Conservation (phyloP, 2,329 filamentous ascomycete species). For the Trichoderma sp. region DNA sequence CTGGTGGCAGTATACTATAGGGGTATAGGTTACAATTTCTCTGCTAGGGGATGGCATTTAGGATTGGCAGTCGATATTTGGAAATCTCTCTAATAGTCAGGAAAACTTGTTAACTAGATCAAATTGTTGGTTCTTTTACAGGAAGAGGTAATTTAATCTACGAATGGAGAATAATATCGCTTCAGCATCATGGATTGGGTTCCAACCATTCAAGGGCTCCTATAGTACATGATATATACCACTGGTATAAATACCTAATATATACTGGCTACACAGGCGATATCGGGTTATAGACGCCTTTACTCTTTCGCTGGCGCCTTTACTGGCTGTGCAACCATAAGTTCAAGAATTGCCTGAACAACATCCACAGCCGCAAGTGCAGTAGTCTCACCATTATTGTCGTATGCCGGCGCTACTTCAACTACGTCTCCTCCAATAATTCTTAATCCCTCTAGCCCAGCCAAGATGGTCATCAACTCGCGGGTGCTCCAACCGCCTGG, state of each 20-base stretch:
- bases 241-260: background rate
- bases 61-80: background rate
- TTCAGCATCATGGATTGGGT: background rate
- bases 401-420: slow-evolving; percentile 80
- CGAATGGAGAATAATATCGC: background rate
- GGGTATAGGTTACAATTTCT: background rate
- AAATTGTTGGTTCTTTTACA: background rate
- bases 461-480: slow-evolving; percentile 74
- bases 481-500: slow-evolving; percentile 82
- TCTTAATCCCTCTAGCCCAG: slow-evolving; percentile 74
- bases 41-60: background rate
- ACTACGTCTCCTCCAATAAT: slow-evolving; percentile 82
- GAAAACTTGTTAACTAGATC: background rate
- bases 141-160: background rate
- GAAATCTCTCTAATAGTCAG: background rate
- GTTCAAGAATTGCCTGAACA: slow-evolving; percentile 37
- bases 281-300: background rate
- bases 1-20: background rate
- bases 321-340: slow-evolving; percentile 24
- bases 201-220: background rate
- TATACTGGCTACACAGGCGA: background rate
- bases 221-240: background rate
- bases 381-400: slow-evolving; percentile 72
- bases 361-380: slow-evolving; percentile 77
- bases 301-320: slow-evolving; percentile 6